These are phyloP conservation scores for Rhododendron vialii DNA, from an alignment of 148 eudicot species.

Conservation along the genomic window DNA sequence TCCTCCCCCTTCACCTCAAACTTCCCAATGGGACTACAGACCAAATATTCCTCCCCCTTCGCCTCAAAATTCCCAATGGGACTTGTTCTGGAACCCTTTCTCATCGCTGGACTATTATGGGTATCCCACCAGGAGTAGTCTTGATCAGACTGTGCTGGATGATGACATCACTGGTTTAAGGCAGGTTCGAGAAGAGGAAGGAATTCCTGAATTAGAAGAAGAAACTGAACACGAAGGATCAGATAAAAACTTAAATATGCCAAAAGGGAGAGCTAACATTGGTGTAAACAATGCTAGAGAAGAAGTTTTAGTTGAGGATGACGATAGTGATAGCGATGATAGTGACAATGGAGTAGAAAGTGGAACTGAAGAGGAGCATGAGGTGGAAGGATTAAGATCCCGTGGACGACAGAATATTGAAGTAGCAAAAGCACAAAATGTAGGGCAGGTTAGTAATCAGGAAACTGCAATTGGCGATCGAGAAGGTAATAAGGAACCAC, in stretches of 20 bases:
- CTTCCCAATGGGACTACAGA: slow-evolving; percentile 74
- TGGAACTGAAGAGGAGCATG: slow-evolving; percentile 41
- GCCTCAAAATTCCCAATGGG: slow-evolving; percentile 85
- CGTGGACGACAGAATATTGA: slow-evolving; percentile 33
- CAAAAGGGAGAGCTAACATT: slow-evolving; percentile 28
- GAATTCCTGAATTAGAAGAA: slow-evolving; percentile 94
- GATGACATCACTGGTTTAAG: slow-evolving; percentile 63
- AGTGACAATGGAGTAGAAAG: slow-evolving; percentile 40
- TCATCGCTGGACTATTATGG: slow-evolving; percentile 89
- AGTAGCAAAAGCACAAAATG: slow-evolving; percentile 43
- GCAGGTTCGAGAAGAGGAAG: slow-evolving; percentile 95
- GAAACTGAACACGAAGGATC: slow-evolving; percentile 75
- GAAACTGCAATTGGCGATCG: slow-evolving; percentile 46
- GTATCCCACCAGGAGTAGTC: slow-evolving; percentile 58
- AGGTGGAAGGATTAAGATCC: slow-evolving; percentile 28
- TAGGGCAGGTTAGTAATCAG: slow-evolving; percentile 54
- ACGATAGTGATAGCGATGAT: slow-evolving; percentile 12
- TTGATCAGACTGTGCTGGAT: slow-evolving; percentile 54
- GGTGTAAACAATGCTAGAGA: slow-evolving; percentile 27
- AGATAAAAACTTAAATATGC: slow-evolving; percentile 27
- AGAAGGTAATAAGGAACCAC: slow-evolving; percentile 60
- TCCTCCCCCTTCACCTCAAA: slow-evolving; percentile 78
- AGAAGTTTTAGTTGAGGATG: slow-evolving; percentile 73
- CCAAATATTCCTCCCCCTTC: slow-evolving; percentile 46
- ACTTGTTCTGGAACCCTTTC: slow-evolving; percentile 96